Evolutionary conservation across 306 rosid species (phyloP).

Genomic region (Cyclanthera cordifolia): DNA sequence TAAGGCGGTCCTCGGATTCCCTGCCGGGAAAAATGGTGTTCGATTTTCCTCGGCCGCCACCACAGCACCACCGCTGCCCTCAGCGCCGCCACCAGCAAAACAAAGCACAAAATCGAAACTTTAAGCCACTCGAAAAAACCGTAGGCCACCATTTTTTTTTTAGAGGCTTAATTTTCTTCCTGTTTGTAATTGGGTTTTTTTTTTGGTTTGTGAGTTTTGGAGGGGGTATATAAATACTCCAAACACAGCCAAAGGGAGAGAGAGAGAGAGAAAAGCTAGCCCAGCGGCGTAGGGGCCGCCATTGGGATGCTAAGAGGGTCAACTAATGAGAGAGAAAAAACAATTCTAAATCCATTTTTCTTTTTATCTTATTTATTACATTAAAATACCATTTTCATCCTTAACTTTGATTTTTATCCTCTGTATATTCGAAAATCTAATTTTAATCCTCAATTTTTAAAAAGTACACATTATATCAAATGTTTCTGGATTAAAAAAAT

Average conservation of each 20-base stretch:
- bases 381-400: too few relatives aligned
- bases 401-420: too few relatives aligned
- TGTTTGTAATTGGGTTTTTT: conserved; percentile 4
- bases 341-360: too few relatives aligned
- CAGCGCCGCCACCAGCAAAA: conserved; percentile 21
- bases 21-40: conserved; percentile 62
- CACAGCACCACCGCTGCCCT: conserved; percentile 49
- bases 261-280: conserved; percentile 9
- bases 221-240: conserved; percentile 7
- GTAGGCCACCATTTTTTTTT: background rate
- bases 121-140: conserved; percentile 18
- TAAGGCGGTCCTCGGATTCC: conserved; percentile 98
- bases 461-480: too few relatives aligned
- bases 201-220: conserved; percentile 3
- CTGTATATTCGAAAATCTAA: too few relatives aligned
- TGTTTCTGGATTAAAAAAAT: too few relatives aligned
- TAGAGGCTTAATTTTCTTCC: background rate
- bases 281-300: too few relatives aligned
- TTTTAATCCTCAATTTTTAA: too few relatives aligned
- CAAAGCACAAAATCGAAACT: conserved; percentile 17
- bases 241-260: conserved; percentile 1
- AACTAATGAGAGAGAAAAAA: too few relatives aligned
- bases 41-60: conserved; percentile 80
- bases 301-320: too few relatives aligned
- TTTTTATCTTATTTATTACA: too few relatives aligned